Conservation (phyloP, 2,329 filamentous ascomycete species). For the Mycogone perniciosa region DNA sequence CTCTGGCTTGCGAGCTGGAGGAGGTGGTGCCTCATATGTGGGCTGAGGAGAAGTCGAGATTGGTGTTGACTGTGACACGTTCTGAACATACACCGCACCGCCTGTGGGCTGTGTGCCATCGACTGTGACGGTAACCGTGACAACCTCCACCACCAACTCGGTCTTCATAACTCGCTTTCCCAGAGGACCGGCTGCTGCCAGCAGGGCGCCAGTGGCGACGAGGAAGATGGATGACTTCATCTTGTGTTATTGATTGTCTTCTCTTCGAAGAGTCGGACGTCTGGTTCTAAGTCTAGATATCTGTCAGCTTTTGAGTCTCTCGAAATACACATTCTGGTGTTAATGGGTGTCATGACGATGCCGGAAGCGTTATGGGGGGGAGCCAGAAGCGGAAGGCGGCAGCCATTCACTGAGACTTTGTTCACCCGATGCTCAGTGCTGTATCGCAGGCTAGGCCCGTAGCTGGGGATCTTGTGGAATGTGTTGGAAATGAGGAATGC, state of each 20-base stretch:
- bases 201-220: slow-evolving; percentile 37
- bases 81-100: slow-evolving; percentile 22
- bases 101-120: slow-evolving; percentile 18
- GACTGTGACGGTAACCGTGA: slow-evolving; percentile 41
- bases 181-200: slow-evolving; percentile 41
- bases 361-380: not conserved
- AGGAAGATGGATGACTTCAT: slow-evolving; percentile 48
- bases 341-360: not conserved
- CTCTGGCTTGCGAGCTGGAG: slow-evolving; percentile 6
- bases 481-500: not conserved
- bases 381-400: not conserved
- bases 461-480: slow-evolving; percentile 6
- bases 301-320: slow-evolving; percentile 8
- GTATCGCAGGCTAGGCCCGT: not conserved
- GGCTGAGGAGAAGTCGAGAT: slow-evolving; percentile 5
- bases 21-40: slow-evolving; percentile 13
- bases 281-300: slow-evolving; percentile 1
- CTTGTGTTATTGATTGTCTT: slow-evolving; percentile 20
- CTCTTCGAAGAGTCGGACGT: not conserved
- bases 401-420: slow-evolving; percentile 3
- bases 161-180: slow-evolving; percentile 35
- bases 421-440: not conserved
- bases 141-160: slow-evolving; percentile 34
- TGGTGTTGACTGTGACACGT: not conserved
- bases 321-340: not conserved